A percentile compares a stretch with the other conserved stretches of the same genome.
Evolutionary conservation across 192 early-diverging fungal species (phyloP).

Genomic region (Rhizoclosmatium sp.): DNA sequence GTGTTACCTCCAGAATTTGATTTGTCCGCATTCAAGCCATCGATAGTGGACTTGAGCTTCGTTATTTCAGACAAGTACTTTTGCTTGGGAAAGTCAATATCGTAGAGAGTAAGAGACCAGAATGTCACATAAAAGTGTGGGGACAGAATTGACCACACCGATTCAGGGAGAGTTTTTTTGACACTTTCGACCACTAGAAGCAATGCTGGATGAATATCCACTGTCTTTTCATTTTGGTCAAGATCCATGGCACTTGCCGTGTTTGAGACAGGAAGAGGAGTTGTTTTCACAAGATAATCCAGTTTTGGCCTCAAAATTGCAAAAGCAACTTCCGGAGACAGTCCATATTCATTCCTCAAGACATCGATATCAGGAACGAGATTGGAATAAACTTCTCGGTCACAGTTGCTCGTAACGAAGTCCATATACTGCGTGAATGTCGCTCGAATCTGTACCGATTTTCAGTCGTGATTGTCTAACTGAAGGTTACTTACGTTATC

Average conservation of each 20-base stretch:
- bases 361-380: conserved; percentile 58
- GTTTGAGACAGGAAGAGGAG: neutral
- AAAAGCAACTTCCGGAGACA: conserved; percentile 72
- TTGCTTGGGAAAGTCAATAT: conserved; percentile 70
- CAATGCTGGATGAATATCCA: conserved; percentile 50
- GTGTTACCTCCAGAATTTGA: neutral
- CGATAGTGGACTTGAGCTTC: conserved; percentile 51
- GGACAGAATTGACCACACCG: conserved; percentile 51
- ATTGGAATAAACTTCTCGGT: conserved; percentile 53
- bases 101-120: conserved; percentile 80
- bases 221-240: neutral
- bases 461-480: neutral
- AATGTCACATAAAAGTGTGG: conserved; percentile 80
- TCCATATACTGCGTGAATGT: conserved; percentile 72
- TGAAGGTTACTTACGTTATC: conserved; percentile 57
- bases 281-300: conserved; percentile 45
- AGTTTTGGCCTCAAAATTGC: conserved; percentile 69
- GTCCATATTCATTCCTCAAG: conserved; percentile 60
- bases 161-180: conserved; percentile 23
- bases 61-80: conserved; percentile 70
- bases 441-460: conserved; percentile 50
- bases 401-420: conserved; percentile 62
- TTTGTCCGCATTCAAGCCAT: conserved; percentile 35
- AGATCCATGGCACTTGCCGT: neutral
- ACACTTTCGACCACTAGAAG: conserved; percentile 34